Conservation (phyloP, 306 rosid species). For the Vigna radiata region DNA sequence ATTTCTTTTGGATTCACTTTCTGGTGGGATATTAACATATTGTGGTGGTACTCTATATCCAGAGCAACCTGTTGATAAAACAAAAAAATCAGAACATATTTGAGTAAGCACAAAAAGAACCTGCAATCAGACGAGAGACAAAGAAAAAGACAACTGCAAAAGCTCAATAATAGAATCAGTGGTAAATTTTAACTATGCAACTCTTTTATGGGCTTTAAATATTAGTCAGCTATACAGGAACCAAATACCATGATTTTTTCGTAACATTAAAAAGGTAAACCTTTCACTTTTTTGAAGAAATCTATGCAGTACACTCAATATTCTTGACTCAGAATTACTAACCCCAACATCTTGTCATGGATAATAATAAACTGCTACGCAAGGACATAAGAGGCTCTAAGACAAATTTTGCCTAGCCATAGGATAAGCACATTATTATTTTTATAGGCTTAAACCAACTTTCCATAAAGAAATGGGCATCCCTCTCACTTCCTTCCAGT, state of each 20-base stretch:
- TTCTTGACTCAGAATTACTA: conserved; percentile 26
- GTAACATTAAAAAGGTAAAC: neutral
- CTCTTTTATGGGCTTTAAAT: neutral
- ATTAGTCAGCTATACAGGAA: neutral
- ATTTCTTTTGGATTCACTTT: conserved; percentile 96
- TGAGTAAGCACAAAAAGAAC: conserved; percentile 3
- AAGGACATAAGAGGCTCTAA: neutral
- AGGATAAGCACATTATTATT: neutral
- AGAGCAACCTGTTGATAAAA: conserved; percentile 71
- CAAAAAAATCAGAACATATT: neutral
- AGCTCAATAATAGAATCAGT: neutral
- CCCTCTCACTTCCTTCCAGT: neutral
- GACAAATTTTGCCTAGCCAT: neutral
- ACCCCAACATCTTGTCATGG: neutral
- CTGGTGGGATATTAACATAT: conserved; percentile 82
- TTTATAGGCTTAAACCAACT: neutral
- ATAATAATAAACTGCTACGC: neutral
- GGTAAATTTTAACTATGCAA: neutral
- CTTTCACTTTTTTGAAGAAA: neutral
- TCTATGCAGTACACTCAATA: neutral
- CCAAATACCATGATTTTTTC: neutral
- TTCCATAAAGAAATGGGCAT: neutral
- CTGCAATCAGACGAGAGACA: neutral
- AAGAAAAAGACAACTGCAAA: neutral
- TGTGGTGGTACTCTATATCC: conserved; percentile 96